These are phyloP conservation scores for Pichia scutulata DNA, from an alignment of 805 yeast species.

Conservation along the genomic window DNA sequence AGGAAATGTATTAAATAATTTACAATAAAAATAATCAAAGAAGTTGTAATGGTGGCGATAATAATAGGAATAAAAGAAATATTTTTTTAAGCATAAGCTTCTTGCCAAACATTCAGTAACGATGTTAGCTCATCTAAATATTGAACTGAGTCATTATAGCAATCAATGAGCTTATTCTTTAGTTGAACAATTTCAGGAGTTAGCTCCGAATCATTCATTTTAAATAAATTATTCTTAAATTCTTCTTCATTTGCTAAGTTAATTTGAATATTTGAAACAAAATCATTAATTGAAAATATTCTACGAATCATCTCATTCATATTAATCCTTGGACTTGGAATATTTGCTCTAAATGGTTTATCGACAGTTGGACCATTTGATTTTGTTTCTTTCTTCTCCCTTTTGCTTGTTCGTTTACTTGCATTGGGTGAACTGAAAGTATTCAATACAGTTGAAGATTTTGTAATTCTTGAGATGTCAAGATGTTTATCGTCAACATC, in stretches of 20 bases:
- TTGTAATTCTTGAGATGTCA: neutral
- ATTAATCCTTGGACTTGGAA: conserved; percentile 69
- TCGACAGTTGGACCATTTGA: conserved; percentile 40
- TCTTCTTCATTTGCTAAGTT: conserved; percentile 71
- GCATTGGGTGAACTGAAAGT: neutral
- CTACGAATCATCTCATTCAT: conserved; percentile 81
- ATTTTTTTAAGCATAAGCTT: conserved; percentile 42
- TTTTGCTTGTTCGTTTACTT: conserved; percentile 3
- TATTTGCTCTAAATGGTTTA: conserved; percentile 75
- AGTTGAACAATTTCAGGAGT: conserved; percentile 26
- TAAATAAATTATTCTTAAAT: conserved; percentile 34
- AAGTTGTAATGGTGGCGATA: conserved; percentile 5
- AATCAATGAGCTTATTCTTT: conserved; percentile 37
- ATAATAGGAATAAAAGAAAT: neutral
- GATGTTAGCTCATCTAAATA: conserved; percentile 70
- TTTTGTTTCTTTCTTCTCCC: conserved; percentile 20
- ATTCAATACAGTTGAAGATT: neutral
- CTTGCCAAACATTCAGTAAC: conserved; percentile 66
- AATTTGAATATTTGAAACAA: conserved; percentile 77
- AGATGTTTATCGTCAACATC: neutral
- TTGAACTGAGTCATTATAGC: conserved; percentile 51
- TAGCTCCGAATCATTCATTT: conserved; percentile 20
- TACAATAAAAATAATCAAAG: neutral
- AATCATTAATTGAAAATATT: conserved; percentile 84
- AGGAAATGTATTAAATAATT: no score